A percentile compares a stretch with the other conserved stretches of the same genome.
Evolutionary conservation across 768 basidiomycete species (phyloP).

Genomic region (Tylopilus vinaceipallidus): DNA sequence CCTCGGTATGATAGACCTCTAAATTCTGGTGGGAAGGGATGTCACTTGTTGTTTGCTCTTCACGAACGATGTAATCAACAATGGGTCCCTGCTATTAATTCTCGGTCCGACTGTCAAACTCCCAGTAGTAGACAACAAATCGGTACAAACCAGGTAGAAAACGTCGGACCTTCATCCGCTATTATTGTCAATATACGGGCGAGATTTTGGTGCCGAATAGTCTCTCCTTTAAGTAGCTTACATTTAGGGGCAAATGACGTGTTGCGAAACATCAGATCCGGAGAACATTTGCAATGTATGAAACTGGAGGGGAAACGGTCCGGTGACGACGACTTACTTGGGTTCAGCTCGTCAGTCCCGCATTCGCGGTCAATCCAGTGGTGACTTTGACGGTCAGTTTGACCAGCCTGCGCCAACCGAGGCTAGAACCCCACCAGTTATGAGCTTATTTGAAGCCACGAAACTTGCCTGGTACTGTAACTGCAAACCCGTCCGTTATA

Average conservation of each 20-base stretch:
- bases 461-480: conserved; percentile 89
- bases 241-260: conserved; percentile 77
- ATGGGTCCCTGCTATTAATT: conserved; percentile 59
- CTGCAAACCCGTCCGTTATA: conserved; percentile 70
- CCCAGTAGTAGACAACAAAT: neutral
- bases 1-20: conserved; percentile 59
- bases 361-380: conserved; percentile 69
- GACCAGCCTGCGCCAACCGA: conserved; percentile 77
- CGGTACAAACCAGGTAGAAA: conserved; percentile 63
- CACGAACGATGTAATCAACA: conserved; percentile 68
- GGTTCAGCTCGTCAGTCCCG: conserved; percentile 71
- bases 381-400: conserved; percentile 72
- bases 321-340: conserved; percentile 41
- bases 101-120: conserved; percentile 8
- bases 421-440: conserved; percentile 68
- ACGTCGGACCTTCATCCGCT: conserved; percentile 66
- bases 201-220: conserved; percentile 64
- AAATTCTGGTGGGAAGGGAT: conserved; percentile 74
- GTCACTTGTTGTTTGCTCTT: conserved; percentile 67
- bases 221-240: conserved; percentile 67
- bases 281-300: conserved; percentile 36
- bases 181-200: conserved; percentile 70
- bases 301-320: neutral
- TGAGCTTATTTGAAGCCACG: conserved; percentile 84
- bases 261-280: conserved; percentile 53